Evolutionary conservation across 2,329 filamentous ascomycete species (phyloP).

Genomic region (Fusarium pseudonygamai): DNA sequence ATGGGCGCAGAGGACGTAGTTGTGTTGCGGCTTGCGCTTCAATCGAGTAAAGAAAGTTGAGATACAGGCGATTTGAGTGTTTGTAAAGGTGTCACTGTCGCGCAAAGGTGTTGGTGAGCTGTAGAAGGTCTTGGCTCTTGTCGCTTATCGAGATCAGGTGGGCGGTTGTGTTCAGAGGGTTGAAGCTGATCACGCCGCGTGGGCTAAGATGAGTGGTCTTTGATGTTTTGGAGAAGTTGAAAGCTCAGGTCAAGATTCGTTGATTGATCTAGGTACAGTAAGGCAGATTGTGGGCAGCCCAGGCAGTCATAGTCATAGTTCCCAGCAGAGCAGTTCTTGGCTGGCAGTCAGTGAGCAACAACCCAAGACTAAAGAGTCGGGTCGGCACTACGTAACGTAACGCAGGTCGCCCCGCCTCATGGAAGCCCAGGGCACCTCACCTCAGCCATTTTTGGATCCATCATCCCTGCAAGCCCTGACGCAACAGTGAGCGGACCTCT

Average conservation of each 20-base stretch:
- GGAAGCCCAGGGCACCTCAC: background rate
- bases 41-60: background rate
- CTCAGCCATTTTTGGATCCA: slow-evolving; percentile 23
- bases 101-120: slow-evolving; percentile 8
- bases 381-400: slow-evolving; percentile 34
- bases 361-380: slow-evolving; percentile 18
- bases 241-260: slow-evolving; percentile 7
- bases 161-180: background rate
- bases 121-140: background rate
- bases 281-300: slow-evolving; percentile 18
- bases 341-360: slow-evolving; percentile 10
- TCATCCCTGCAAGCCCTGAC: slow-evolving; percentile 27
- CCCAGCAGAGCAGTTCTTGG: slow-evolving; percentile 9
- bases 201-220: slow-evolving; percentile 14
- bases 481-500: slow-evolving; percentile 30
- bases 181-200: slow-evolving; percentile 19
- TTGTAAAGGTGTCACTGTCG: slow-evolving; percentile 8
- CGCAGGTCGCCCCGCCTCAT: slow-evolving; percentile 27
- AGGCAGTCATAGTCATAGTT: slow-evolving; percentile 18
- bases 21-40: slow-evolving; percentile 26
- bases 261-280: slow-evolving; percentile 3
- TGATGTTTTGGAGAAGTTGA: slow-evolving; percentile 27
- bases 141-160: slow-evolving; percentile 28
- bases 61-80: background rate
- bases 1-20: slow-evolving; percentile 47